Evolutionary conservation across 306 rosid species (phyloP).

Genomic region (Casuarina glauca): DNA sequence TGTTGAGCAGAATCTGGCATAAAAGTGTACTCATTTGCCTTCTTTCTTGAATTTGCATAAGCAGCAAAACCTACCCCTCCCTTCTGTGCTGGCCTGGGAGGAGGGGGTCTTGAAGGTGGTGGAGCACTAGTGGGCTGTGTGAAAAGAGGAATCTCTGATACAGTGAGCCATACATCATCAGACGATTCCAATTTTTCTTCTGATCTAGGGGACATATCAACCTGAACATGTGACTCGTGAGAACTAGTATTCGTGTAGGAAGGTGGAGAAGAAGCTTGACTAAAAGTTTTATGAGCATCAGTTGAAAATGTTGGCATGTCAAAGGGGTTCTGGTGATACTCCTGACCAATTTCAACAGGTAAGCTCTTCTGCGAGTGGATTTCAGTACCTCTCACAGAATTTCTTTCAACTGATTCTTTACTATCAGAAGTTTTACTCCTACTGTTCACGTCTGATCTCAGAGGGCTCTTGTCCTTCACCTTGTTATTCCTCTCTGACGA

Average conservation of each 20-base stretch:
- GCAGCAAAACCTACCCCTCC: constrained; percentile 42
- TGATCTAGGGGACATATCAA: constrained; percentile 59
- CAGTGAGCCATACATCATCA: constrained; percentile 86
- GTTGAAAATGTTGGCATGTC: constrained; percentile 63
- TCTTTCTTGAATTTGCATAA: constrained; percentile 57
- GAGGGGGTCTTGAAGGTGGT: constrained; percentile 99
- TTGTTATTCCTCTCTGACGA: constrained; percentile 64
- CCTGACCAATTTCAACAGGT: constrained; percentile 50
- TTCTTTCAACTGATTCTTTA: constrained; percentile 54
- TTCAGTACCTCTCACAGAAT: constrained; percentile 58
- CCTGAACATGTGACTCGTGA: constrained; percentile 48
- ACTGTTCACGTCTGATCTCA: constrained; percentile 46
- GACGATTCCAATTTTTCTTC: constrained; percentile 60
- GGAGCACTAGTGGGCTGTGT: constrained; percentile 96
- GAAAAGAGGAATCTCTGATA: constrained; percentile 87
- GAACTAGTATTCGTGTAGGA: constrained; percentile 42
- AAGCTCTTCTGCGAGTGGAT: constrained; percentile 54
- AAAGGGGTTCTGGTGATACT: constrained; percentile 56
- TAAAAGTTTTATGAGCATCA: constrained; percentile 55
- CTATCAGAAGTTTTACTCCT: constrained; percentile 38
- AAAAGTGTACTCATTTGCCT: constrained; percentile 56
- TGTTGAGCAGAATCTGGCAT: constrained; percentile 51
- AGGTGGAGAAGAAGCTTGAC: constrained; percentile 69
- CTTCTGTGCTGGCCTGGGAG: constrained; percentile 76
- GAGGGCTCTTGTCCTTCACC: constrained; percentile 54